Evolutionary conservation across 139 green algal species (phyloP), one percentile per base, ranked within the genome.

Genomic region (Monoraphidium neglectum): DNA sequence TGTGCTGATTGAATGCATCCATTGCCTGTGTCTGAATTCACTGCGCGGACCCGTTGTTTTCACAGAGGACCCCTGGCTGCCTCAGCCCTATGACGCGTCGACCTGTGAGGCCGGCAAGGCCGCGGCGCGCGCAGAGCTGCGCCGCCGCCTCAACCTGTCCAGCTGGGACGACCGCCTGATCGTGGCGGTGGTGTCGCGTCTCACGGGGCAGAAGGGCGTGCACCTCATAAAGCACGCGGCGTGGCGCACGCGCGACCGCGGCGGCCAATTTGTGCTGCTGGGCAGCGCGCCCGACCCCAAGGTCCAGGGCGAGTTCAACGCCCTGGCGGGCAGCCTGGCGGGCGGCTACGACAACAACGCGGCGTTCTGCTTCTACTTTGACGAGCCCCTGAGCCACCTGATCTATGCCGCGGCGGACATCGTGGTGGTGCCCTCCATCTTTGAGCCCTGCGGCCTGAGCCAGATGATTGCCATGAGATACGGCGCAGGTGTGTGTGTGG

Each of bases 231-330:
- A 97, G 72, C 94, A 98, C 77, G 87, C 90, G 23, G 89, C 88
- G 35, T 96, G 74, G 70, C 32, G 30, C 60, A 26, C 24, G 24
- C 60, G 60, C 30, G 94, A 97, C 38, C 86, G 93, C 3, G 91
- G 90, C 54, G 92, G 87, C 12, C 95, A 99, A 89, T 99, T 99
- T 87, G 94, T 99, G 77, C 90, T 99, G 77, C 94, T 99, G 57
- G 96, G 96, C n/a, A 95, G 87, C 15, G 95, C 95, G 2, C 94
- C 93, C 18, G 95, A 98, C 87, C 92, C 92, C 60, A 87, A 90
- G 72, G 46, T 81, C 10, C 83, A 96, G 86, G 87, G 57, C 1
- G 92, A 97, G 70, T 97, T 96, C 77, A 76, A 96, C 59, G 78
- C 63, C 56, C 77, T 96, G 69, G 83, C 86, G 24, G 76, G 78